A percentile compares a stretch with the other conserved stretches of the same genome.
Evolutionary conservation across 139 green algal species (phyloP).

Genomic region (Chlorella vulgaris): DNA sequence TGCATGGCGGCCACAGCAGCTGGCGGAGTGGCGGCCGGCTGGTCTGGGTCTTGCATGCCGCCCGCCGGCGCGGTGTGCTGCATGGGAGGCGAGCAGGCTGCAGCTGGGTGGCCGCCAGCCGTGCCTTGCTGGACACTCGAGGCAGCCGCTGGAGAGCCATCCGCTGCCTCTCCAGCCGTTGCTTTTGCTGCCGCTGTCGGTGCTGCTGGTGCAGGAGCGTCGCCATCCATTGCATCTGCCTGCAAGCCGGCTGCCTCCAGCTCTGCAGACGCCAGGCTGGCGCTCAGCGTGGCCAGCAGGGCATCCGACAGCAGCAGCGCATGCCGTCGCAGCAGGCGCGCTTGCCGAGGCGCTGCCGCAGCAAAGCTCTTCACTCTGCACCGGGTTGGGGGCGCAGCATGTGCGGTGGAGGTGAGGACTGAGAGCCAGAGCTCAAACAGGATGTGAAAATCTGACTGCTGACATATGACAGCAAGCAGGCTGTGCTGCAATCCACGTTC

Average conservation of each 20-base stretch:
- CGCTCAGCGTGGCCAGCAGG: not conserved
- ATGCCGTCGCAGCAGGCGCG: constrained; percentile 17
- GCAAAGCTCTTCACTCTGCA: not conserved
- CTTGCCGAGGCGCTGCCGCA: not conserved
- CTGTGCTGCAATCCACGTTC: no score
- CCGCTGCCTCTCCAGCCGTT: not conserved
- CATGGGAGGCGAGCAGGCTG: not conserved
- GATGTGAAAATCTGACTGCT: no score
- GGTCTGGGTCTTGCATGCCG: not conserved
- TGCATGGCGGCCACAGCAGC: no score
- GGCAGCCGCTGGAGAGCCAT: no score
- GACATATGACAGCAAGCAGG: no score
- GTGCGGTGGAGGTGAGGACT: not conserved
- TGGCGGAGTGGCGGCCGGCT: no score
- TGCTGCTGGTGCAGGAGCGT: not conserved
- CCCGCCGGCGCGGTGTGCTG: no score
- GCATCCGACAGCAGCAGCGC: constrained; percentile 3
- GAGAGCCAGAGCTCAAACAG: not conserved
- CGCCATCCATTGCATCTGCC: not conserved
- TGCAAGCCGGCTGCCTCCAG: not conserved
- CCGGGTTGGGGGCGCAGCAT: not conserved
- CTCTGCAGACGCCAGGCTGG: not conserved
- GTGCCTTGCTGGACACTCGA: no score
- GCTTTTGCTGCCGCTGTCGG: not conserved
- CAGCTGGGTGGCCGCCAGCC: not conserved